A percentile compares a stretch with the other conserved stretches of the same genome.
Conservation (phyloP, 306 rosid genomes). For the Adenanthera pavonina region DNA sequence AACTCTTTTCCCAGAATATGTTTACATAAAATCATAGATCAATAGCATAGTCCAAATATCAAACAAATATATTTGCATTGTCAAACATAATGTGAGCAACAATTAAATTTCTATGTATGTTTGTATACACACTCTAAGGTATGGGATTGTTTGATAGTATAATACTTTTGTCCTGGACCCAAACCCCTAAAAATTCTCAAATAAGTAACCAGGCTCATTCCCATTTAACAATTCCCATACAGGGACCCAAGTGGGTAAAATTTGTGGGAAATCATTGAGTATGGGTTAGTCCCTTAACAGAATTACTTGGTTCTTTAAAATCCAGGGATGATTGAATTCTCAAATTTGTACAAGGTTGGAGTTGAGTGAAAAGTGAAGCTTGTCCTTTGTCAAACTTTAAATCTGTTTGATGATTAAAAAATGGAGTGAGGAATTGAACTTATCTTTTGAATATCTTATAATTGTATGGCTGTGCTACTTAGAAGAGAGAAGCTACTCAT, state of each 20-base stretch:
- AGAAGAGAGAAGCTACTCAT: no score
- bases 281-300: neutral
- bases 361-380: constrained; percentile 27
- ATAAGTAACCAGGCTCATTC: neutral
- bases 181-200: neutral
- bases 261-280: neutral
- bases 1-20: neutral
- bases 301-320: neutral
- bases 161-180: neutral
- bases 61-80: neutral
- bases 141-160: neutral
- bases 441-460: no score
- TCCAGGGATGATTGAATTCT: neutral
- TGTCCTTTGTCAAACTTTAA: neutral
- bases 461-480: no score
- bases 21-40: neutral
- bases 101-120: neutral
- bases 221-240: neutral
- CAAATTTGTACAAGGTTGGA: constrained; percentile 3
- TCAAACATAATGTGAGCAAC: neutral
- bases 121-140: neutral
- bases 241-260: neutral
- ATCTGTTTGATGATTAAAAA: neutral
- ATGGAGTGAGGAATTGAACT: neutral
- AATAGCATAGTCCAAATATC: neutral